Base-by-base conservation (phyloP, 371 early-diverging fungal species). In the Blastocladiella emersonii region DNA sequence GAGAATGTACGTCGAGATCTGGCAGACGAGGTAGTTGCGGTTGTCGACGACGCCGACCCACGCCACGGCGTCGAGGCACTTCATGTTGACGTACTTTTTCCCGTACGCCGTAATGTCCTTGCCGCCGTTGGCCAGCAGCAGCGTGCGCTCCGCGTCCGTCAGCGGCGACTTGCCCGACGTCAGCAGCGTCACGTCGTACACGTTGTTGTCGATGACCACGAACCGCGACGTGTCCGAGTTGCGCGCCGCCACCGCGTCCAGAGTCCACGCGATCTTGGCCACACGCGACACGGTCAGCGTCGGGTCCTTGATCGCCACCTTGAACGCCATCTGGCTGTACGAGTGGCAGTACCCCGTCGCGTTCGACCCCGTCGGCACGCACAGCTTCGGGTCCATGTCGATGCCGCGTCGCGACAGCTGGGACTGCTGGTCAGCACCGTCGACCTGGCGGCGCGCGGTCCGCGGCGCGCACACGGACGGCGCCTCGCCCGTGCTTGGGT, bases 1-100 rank as follows among this genome's bases (percentile, higher is more conserved):
- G 55, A 95, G 73, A 59, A 97, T 78, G 68, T 90, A 92, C 72
- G 92, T 91, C 55, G 90, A 83, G 72, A 95, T 86, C 67, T 83
- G 78, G 75, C 98, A 97, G 27, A 80, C 78, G 32, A 83, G 70
- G 5, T 88, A 78, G 51, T 89, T 81, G 43, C 95, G 87, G 43
- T 78, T 75, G 70, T 95, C 96, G 8, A 95, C 79, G 44, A 86
- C 85, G 37, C 96, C 98, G 61, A 86, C 85, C 69, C 89, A 93
- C 70, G 92, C 93, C 62, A 86, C 76, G 61, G 85, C 82, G 61
- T 91, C 80, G 62, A 96, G 75, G 74, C 97, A 96, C 61, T 8
- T 13, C 15, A 45, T 21, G 17, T 32, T 25, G 7, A 51, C 15
- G 53, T 51, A 51, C 8, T 8, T 25, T 2, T 8, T 19, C n/a